Base-by-base conservation (phyloP, 768 basidiomycete species). In the Stropharia rugosoannulata region DNA sequence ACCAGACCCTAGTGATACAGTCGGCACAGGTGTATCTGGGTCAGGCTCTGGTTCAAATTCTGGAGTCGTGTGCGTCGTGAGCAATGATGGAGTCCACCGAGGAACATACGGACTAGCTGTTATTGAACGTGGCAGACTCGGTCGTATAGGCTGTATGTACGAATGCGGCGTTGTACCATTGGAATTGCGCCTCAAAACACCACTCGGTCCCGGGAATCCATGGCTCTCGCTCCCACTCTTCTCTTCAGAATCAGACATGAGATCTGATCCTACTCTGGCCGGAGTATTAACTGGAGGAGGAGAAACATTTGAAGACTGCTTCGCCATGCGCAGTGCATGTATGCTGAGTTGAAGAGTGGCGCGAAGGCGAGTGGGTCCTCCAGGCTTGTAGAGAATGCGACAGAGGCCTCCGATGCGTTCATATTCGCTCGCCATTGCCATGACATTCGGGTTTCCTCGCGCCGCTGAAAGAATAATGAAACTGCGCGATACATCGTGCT, bases 371-470 rank as follows among this genome's bases (percentile, higher is more conserved):
- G 83, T 81, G 3, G 95, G 95, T 2, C 94, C 93, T 22, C 86
- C 86, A 9, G 95, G 95, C 68, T 97, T 98, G 80, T 87, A 90
- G 11, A 95, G 72, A 19, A 93, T 76, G n/a, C 90, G 86, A 69
- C 90, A 93, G 70, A 92, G 90, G 25, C 94, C 94, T 8, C 95
- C 95, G 10, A 86, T 82, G 41, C 78, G 77, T 66, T 93, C 91
- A 65, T 90, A 87, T 18, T 90, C 85, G 55, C 76, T 80, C 51
- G 85, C 84, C 12, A 84, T 80, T 9, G 76, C 72, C 77, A 89
- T 82, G 49, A 87, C 67, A 50, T 75, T 70, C 13, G 86, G 77
- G 67, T 81, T 86, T 15, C 89, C 86, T 43, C 92, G 83, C 29
- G 80, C 78, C 0, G 88, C 80, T 15, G 89, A 87, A 37, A 95